phyloP scores from a whole-genome alignment of 768 basidiomycete genomes.

The Ephemerocybe angulata region DNA sequence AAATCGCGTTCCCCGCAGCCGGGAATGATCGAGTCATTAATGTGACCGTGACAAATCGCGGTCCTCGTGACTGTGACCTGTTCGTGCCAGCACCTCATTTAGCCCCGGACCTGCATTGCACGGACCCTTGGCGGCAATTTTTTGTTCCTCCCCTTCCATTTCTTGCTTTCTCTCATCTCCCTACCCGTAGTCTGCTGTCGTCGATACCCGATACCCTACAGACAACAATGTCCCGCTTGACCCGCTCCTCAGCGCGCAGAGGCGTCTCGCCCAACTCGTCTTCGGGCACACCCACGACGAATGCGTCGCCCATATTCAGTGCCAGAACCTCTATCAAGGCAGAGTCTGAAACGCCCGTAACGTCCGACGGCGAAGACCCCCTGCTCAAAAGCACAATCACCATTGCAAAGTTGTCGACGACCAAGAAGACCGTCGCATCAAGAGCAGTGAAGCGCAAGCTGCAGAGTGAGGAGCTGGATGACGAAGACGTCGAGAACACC shows the following conservation, averaged over 20 bases:
- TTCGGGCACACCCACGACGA: constrained; percentile 37
- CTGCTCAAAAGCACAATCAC: not conserved
- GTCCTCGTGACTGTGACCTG: constrained; percentile 18
- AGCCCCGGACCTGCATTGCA: constrained; percentile 19
- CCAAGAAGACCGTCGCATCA: constrained; percentile 9
- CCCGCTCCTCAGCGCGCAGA: constrained; percentile 30
- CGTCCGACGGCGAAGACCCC: constrained; percentile 42
- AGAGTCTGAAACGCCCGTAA: constrained; percentile 48
- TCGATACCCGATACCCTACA: not conserved
- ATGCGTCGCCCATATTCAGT: constrained; percentile 51
- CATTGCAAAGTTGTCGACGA: constrained; percentile 15
- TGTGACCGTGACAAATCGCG: not conserved
- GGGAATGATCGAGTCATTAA: not conserved
- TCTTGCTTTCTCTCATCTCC: too few species aligned
- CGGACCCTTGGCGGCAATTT: constrained; percentile 11
- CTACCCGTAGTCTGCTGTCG: not conserved
- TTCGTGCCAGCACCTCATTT: constrained; percentile 6
- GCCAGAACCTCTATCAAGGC: constrained; percentile 35
- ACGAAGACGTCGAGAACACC: constrained; percentile 19
- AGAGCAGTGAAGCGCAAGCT: constrained; percentile 23
- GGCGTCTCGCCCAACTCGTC: constrained; percentile 25
- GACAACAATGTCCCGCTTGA: constrained; percentile 29
- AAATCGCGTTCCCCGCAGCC: not conserved
- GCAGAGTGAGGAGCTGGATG: constrained; percentile 19
- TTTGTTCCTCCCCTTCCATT: too few species aligned